A percentile compares a stretch with the other conserved stretches of the same genome.
These are phyloP conservation scores for Colletotrichum aenigma DNA, from an alignment of 2,329 filamentous ascomycete genomes.

Conservation along the genomic window DNA sequence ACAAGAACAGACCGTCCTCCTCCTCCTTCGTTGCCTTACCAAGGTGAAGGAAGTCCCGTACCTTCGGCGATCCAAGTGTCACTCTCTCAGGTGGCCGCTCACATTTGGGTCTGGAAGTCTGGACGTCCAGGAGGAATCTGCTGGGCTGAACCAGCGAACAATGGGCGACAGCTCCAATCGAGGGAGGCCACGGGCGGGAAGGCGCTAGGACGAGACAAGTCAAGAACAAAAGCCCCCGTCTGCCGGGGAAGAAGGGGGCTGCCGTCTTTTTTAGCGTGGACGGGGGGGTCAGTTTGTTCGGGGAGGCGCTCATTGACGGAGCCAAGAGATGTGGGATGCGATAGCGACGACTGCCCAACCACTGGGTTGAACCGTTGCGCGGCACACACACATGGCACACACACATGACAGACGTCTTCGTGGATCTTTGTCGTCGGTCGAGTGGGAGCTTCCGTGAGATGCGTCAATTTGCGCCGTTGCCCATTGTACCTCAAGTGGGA, in stretches of 20 bases:
- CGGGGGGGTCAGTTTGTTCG: not conserved
- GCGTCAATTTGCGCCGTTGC: not conserved
- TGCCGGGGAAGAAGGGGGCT: not conserved
- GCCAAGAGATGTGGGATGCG: not conserved
- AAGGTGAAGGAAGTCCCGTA: not conserved
- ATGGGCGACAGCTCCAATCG: constrained; percentile 1
- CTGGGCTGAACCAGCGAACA: constrained; percentile 9
- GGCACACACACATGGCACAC: not conserved
- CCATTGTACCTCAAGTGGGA: not conserved
- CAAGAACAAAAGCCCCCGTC: constrained; percentile 1
- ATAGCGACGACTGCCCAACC: not conserved
- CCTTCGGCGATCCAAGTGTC: constrained; percentile 1
- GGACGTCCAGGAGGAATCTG: not conserved
- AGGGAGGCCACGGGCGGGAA: constrained; percentile 7
- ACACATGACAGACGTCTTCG: not conserved
- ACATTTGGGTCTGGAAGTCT: not conserved
- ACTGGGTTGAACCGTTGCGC: not conserved
- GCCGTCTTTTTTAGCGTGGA: constrained; percentile 14
- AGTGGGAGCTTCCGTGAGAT: not conserved
- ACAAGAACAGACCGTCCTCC: not conserved
- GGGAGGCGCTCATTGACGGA: not conserved
- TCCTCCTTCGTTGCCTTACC: not conserved
- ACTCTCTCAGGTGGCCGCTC: not conserved
- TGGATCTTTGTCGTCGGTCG: not conserved
- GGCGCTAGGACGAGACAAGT: constrained; percentile 15